These are phyloP conservation scores for Fragaria vesca DNA, from an alignment of 306 rosid genomes.

Conservation along the genomic window DNA sequence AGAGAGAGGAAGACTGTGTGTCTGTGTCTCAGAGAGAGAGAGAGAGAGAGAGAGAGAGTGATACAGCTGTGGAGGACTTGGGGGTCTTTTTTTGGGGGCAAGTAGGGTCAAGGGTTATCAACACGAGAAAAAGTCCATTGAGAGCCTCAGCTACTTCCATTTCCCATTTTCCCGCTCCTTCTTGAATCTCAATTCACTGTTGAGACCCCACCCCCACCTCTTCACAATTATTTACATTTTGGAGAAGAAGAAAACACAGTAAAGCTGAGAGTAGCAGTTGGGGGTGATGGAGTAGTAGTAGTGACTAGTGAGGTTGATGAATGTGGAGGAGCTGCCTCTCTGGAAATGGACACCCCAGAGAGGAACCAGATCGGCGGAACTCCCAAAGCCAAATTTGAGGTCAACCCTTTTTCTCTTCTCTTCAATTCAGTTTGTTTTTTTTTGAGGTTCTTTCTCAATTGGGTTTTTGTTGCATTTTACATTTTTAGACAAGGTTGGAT, in stretches of 20 bases:
- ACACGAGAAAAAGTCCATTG: constrained; percentile 36
- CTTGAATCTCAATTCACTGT: constrained; percentile 37
- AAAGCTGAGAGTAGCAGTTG: background rate
- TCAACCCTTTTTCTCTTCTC: constrained; percentile 12
- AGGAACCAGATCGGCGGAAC: constrained; percentile 75
- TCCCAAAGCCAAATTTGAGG: constrained; percentile 62
- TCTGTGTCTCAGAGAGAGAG: background rate
- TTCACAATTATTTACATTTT: constrained; percentile 11
- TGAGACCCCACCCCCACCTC: constrained; percentile 9
- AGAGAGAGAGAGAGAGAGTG: background rate
- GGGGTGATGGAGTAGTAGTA: constrained; percentile 4
- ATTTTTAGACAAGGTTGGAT: background rate
- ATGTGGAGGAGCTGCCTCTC: constrained; percentile 33
- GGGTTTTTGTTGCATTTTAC: constrained; percentile 1
- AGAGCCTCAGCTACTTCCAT: background rate
- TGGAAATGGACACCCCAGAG: constrained; percentile 83
- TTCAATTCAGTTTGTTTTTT: constrained; percentile 1
- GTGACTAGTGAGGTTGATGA: background rate
- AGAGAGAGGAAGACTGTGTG: too few species aligned
- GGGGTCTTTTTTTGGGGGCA: constrained; percentile 30
- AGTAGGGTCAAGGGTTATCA: constrained; percentile 57
- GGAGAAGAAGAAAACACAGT: constrained; percentile 5
- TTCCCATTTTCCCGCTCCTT: constrained; percentile 41
- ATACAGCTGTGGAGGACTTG: constrained; percentile 32
- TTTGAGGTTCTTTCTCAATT: constrained; percentile 4